Base-by-base conservation (phyloP, 2,329 filamentous ascomycete genomes). In the Boeremia exigua region DNA sequence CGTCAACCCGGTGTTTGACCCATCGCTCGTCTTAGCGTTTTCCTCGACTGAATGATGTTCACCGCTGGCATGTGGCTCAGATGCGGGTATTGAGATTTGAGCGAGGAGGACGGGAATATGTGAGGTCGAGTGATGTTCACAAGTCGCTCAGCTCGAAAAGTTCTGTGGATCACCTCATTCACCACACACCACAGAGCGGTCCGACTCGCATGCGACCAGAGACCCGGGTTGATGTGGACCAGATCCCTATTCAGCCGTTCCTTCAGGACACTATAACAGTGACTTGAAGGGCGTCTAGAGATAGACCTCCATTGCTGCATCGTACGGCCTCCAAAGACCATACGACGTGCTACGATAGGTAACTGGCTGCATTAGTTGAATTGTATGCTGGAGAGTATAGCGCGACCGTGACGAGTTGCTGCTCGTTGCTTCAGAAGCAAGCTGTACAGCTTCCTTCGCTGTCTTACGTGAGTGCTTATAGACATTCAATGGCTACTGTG, bases 141-240 rank as follows among this genome's bases (percentile, higher is more conserved):
- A 9, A 43, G 4, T 10, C 19, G 17, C 17, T 39, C 17, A 11
- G 15, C 6, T 48, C 14, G 42, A 48, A 47, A 48, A 44, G n/a
- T 44, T 37, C 33, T 44, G 19, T n/a, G 8, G 43, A 25, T 45
- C 19, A 23, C 23, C 15, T 38, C 37, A 36, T 46, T 5, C 10
- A 47, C 37, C 29, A 34, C 23, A 44, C 38, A 10, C 2, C 12
- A 15, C 32, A 28, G 38, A 23, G 14, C 38, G 44, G 51, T 23
- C 50, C 50, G 44, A 48, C 27, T 48, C 17, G 38, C 30, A 48
- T 43, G 30, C 50, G 50, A 43, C 30, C 15, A 47, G 15, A 37
- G 6, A 23, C 15, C 11, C 25, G 9, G 27, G 6, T 23, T 23
- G 19, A 23, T 23, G 2, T 25, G 37, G 12, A 11, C 8, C 15